These are phyloP conservation scores for Pseudocercospora fuligena DNA, from an alignment of 2,329 filamentous ascomycete genomes.

Conservation along the genomic window DNA sequence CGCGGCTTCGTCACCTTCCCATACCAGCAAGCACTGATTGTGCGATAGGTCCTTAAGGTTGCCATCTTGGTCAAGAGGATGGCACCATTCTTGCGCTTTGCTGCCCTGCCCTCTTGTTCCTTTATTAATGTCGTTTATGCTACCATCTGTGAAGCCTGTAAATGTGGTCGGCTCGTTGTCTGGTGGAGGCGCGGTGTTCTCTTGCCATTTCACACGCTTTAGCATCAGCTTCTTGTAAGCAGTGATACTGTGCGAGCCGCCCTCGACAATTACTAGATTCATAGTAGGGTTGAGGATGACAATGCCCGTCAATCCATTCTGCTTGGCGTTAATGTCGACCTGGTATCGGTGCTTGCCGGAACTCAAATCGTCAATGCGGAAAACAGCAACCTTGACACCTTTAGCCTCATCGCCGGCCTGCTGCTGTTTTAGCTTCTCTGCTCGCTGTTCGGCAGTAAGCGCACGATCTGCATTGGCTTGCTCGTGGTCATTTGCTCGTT, in stretches of 20 bases:
- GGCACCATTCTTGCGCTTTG: slow-evolving; percentile 72
- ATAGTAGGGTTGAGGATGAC: slow-evolving; percentile 89
- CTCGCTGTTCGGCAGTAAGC: slow-evolving; percentile 83
- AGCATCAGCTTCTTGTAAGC: slow-evolving; percentile 93
- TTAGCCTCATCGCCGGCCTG: slow-evolving; percentile 87
- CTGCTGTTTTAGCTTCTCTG: slow-evolving; percentile 80
- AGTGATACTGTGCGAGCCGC: slow-evolving; percentile 79
- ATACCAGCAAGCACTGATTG: slow-evolving; percentile 84
- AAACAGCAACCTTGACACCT: slow-evolving; percentile 84
- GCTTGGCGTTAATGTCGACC: slow-evolving; percentile 88
- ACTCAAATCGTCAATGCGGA: slow-evolving; percentile 85
- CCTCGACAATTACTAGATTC: slow-evolving; percentile 89
- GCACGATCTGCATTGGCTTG: slow-evolving; percentile 81
- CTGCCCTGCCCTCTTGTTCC: slow-evolving; percentile 52
- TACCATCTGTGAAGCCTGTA: slow-evolving; percentile 32
- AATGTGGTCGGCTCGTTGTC: slow-evolving; percentile 38
- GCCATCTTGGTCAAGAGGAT: slow-evolving; percentile 77
- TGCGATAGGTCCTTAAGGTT: slow-evolving; percentile 77
- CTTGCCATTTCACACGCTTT: slow-evolving; percentile 91
- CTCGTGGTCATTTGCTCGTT: slow-evolving; percentile 79
- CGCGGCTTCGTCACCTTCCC: slow-evolving; percentile 85
- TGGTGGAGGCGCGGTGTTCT: slow-evolving; percentile 73
- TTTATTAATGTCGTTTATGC: slow-evolving; percentile 25
- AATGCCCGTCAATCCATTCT: slow-evolving; percentile 83
- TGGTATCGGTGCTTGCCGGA: slow-evolving; percentile 93